A percentile compares a stretch with the other conserved stretches of the same genome.
Evolutionary conservation across 2,329 filamentous ascomycete genomes (phyloP).

Genomic region (Beauveria medogensis): DNA sequence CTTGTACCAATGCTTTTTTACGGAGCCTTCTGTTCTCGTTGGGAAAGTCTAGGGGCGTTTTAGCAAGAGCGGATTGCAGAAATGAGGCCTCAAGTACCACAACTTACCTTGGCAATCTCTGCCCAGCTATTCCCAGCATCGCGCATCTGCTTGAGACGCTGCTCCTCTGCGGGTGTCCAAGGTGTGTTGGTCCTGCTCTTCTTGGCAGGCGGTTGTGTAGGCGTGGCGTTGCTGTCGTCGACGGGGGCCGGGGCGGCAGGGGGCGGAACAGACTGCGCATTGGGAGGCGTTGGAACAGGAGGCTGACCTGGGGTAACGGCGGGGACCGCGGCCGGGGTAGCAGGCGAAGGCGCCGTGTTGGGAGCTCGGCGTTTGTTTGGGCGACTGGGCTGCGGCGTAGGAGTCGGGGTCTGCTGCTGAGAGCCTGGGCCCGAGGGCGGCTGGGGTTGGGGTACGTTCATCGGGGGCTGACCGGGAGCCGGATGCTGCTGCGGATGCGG

Average conservation of each 20-base stretch:
- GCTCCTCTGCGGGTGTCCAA: constrained; percentile 92
- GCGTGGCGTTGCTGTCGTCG: constrained; percentile 24
- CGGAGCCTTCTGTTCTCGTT: constrained; percentile 86
- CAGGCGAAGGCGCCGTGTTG: constrained; percentile 30
- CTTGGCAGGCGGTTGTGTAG: constrained; percentile 56
- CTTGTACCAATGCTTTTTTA: constrained; percentile 99
- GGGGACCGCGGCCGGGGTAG: constrained; percentile 23
- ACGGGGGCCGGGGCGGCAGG: constrained; percentile 14
- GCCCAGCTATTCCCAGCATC: constrained; percentile 93
- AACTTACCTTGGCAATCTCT: constrained; percentile 93
- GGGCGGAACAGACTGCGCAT: constrained; percentile 20
- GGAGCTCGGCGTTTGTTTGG: constrained; percentile 35
- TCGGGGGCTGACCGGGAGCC: constrained; percentile 32
- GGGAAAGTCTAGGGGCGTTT: constrained; percentile 67
- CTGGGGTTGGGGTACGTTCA: constrained; percentile 30
- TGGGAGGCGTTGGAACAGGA: constrained; percentile 22
- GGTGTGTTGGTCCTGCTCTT: constrained; percentile 98
- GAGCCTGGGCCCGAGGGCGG: constrained; percentile 28
- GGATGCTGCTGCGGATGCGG: constrained; percentile 28
- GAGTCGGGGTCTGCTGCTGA: constrained; percentile 30
- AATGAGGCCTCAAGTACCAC: no score
- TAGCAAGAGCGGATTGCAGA: background rate
- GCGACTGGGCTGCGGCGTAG: constrained; percentile 30
- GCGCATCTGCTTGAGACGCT: constrained; percentile 86
- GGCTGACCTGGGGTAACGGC: constrained; percentile 26